Conservation (phyloP, 225 moss, liverwort and hornwort genomes). For the Ulota crispa region DNA sequence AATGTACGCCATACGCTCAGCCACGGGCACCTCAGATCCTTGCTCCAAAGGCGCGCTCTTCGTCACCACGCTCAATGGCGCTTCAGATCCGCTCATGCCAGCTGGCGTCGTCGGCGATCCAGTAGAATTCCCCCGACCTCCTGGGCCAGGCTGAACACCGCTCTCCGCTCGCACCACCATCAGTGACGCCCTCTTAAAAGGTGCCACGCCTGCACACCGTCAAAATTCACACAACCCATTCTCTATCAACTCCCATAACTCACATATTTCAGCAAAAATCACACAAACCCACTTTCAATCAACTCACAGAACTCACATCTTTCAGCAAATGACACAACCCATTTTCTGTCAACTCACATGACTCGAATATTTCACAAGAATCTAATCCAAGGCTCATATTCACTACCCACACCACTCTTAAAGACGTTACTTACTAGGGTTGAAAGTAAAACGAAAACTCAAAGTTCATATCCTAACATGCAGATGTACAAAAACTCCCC, state of each 20-base stretch:
- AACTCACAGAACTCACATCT: background rate
- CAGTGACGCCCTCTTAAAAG: conserved; percentile 22
- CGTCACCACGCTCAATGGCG: conserved; percentile 25
- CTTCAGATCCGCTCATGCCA: conserved; percentile 36
- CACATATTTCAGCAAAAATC: background rate
- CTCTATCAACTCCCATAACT: background rate
- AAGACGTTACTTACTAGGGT: too few relatives aligned
- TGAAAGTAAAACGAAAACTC: too few relatives aligned
- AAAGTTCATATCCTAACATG: too few relatives aligned
- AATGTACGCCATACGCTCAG: conserved; percentile 57
- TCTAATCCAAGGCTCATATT: too few relatives aligned
- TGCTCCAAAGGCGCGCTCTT: conserved; percentile 53
- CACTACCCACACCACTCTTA: too few relatives aligned
- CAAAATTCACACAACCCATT: background rate
- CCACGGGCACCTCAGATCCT: conserved; percentile 28
- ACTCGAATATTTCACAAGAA: too few relatives aligned
- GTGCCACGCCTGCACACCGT: conserved; percentile 13
- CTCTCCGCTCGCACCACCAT: conserved; percentile 41
- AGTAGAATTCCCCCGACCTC: conserved; percentile 18
- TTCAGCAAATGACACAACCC: too few relatives aligned
- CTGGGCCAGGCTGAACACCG: conserved; percentile 30
- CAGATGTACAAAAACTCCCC: too few relatives aligned
- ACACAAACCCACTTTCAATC: background rate
- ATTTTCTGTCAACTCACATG: background rate
- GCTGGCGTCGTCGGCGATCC: background rate